These are phyloP conservation scores for Diacronema lutheri DNA, from an alignment of 78 protist genomes.

Conservation along the genomic window DNA sequence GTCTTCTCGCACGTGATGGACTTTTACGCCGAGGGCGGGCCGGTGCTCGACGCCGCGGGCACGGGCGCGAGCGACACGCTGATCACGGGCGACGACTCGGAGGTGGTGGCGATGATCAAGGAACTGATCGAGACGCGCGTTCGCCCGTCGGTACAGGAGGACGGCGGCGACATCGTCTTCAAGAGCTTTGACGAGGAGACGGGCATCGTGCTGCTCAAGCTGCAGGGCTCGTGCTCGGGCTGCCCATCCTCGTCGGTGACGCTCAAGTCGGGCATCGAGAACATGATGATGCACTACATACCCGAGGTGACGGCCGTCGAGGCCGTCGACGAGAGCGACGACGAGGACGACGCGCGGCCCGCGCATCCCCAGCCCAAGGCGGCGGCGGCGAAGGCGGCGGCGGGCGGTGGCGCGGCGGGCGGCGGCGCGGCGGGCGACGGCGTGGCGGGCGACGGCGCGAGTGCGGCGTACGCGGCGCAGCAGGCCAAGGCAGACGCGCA, in stretches of 20 bases:
- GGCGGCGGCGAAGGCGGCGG: no score
- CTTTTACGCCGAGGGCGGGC: conserved; percentile 55
- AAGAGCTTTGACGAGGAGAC: conserved; percentile 33
- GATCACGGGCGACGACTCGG: conserved; percentile 42
- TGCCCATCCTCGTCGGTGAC: conserved; percentile 55
- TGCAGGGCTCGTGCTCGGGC: conserved; percentile 24
- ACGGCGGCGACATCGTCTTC: conserved; percentile 82
- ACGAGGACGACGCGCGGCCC: no score
- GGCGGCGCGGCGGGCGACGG: no score
- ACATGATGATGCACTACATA: conserved; percentile 86
- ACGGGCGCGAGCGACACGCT: no score
- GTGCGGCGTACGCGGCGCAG: no score
- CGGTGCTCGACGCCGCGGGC: conserved; percentile 51
- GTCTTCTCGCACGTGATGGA: conserved; percentile 29
- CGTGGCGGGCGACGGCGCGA: no score
- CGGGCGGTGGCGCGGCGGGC: no score
- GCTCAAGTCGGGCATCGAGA: conserved; percentile 83
- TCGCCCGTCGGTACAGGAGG: conserved; percentile 82
- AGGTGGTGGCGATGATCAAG: conserved; percentile 74
- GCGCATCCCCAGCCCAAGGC: no score
- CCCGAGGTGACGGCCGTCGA: conserved; percentile 76
- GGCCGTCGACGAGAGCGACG: neutral
- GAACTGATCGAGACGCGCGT: conserved; percentile 77
- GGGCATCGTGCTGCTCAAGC: conserved; percentile 68
- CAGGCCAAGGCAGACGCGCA: no score